Base-by-base conservation (phyloP, 1,139 yeast species). In the Pichia sp. region DNA sequence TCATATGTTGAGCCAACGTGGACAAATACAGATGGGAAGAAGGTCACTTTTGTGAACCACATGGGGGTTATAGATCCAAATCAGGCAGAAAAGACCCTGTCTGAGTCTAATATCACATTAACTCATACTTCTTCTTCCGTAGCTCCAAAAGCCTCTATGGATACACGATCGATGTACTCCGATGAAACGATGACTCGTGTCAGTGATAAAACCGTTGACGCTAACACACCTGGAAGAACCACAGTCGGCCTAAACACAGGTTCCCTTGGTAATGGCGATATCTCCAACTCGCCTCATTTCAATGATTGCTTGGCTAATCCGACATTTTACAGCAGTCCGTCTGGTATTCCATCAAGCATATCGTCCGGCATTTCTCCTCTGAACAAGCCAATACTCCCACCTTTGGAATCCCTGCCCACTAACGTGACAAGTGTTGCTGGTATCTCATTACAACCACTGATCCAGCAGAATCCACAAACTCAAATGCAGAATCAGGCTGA, bases 1-100 rank as follows among this genome's bases (percentile, higher is more conserved):
- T 79, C 73, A 55, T 87, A 83, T 65, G 84, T 83, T 64, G 80
- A 76, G 48, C 78, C 80, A 20, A 17, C 73, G 1, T 77, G 81
- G 81, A 77, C 78, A 7, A 55, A 59, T 49, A 43, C 59, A 29
- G 57, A 52, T 48, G 51, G 56, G 10, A 56, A 58, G 8, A 50
- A 54, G 3, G 20, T 43, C 10, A 41, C 40, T 4, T 45, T 20
- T 46, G 46, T 45, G 2, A 24, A 34, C n/a, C 34, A 48, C 17
- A 20, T 17, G 14, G 29, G n/a, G 12, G 14, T 36, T 12, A 16
- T 36, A 14, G 16, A 36, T 36, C 4, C 10, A 9, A 36, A 14
- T 36, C 7, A 12, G 10, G n/a, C 40, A 10, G n/a, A 36, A 36
- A 20, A 20, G 24, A 20, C 24, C 24, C 24, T 3, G 24, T 20